phyloP scores from a whole-genome alignment of 352 stramenopile species.

The Phytophthora brassicae region DNA sequence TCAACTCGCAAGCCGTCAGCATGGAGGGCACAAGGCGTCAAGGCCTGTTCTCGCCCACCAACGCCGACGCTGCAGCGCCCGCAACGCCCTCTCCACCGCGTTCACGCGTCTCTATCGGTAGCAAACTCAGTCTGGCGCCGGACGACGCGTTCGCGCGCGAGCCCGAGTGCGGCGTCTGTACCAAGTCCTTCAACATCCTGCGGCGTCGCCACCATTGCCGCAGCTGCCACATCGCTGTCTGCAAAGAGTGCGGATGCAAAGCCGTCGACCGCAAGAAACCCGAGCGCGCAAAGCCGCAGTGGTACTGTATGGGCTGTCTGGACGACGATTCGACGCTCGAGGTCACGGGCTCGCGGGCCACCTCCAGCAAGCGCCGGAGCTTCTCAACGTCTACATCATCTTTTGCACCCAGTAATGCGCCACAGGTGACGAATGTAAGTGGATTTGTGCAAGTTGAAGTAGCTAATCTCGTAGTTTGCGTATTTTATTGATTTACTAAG shows the following conservation, averaged over 20 bases:
- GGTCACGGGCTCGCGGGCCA: constrained; percentile 48
- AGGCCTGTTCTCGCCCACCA: constrained; percentile 36
- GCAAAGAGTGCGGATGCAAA: constrained; percentile 83
- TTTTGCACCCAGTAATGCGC: constrained; percentile 34
- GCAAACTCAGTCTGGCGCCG: constrained; percentile 40
- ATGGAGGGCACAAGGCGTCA: constrained; percentile 33
- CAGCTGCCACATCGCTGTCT: constrained; percentile 80
- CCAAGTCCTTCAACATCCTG: constrained; percentile 80
- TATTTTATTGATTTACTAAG: no score
- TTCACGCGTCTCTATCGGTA: constrained; percentile 34
- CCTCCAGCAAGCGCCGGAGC: constrained; percentile 60
- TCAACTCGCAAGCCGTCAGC: background rate
- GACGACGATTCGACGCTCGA: constrained; percentile 71
- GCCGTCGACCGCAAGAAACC: constrained; percentile 63
- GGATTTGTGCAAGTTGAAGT: constrained; percentile 22
- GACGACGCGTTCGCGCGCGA: constrained; percentile 71
- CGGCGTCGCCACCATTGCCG: constrained; percentile 85
- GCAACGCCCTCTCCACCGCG: constrained; percentile 17
- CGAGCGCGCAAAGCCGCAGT: constrained; percentile 64
- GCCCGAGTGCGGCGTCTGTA: constrained; percentile 71
- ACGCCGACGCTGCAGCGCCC: constrained; percentile 20
- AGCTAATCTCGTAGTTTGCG: no score
- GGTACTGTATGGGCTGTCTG: constrained; percentile 76
- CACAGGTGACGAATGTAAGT: constrained; percentile 55
- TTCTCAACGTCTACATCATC: constrained; percentile 46